Evolutionary conservation across 1,284 basidiomycete genomes (phyloP), one percentile per base, ranked within the genome.

Genomic region (Takashimella tepidaria): DNA sequence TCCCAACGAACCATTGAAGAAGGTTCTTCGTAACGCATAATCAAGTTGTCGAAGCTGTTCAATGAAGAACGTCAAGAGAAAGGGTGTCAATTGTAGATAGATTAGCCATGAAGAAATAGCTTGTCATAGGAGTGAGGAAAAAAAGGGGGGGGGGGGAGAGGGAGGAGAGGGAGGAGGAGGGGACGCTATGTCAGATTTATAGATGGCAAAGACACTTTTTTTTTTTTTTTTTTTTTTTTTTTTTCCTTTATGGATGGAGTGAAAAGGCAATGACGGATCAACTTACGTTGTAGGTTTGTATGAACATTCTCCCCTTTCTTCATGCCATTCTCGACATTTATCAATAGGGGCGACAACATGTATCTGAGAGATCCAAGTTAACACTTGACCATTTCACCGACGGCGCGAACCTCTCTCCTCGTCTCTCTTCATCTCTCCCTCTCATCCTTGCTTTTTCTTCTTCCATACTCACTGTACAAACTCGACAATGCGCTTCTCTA

Each of bases 1-100:
- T 98, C 95, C 95, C 95, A 98, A 44, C 93, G 83, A 11, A 90
- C 91, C 86, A 95, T 95, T 0, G 92, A 92, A 0, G 89, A 92
- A 0, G 95, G 95, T 72, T 98, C 95, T 77, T 98, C 95, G 64
- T 86, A 98, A 40, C 95, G 83, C 70, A 85, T 81, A 12, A 96
- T 77, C 2, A 98, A 82, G 72, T 93, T 95, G 23, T 95, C 89
- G 40, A 98, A 81, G 2, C 92, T 95, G 68, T 5, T n/a, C n/a
- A n/a, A 43, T 40, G 5, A 10, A 42, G 23, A n/a, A n/a, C n/a
- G 21, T 45, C 13, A 55, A 20, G 5, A 45, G 53, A n/a, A n/a
- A n/a, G n/a, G n/a, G n/a, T n/a, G n/a, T n/a, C n/a, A n/a, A n/a
- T n/a, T n/a, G n/a, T n/a, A n/a, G n/a, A n/a, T n/a, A n/a, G n/a